Percentiles rank a stretch among this genome's conserved stretches.
Conservation (phyloP, 1,284 basidiomycete species). For the Agaricales sp. region DNA sequence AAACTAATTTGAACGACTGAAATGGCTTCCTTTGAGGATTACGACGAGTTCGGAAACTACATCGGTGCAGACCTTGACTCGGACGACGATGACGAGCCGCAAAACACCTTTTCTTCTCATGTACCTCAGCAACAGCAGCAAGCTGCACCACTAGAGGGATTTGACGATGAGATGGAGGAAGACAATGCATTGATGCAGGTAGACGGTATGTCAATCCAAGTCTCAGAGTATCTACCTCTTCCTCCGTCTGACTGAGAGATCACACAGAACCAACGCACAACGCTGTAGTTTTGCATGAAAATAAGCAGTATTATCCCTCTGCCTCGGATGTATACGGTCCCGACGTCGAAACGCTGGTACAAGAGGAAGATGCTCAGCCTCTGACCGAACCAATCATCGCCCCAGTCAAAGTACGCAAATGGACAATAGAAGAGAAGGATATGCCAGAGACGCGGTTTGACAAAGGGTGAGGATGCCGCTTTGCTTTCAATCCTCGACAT, state of each 20-base stretch:
- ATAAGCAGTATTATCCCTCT: slow-evolving; percentile 96
- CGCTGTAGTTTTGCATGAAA: slow-evolving; percentile 89
- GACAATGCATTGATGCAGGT: slow-evolving; percentile 67
- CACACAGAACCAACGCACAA: slow-evolving; percentile 61
- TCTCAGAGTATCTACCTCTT: slow-evolving; percentile 12
- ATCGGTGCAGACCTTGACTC: slow-evolving; percentile 90
- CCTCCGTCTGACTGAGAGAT: slow-evolving; percentile 10
- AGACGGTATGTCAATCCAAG: slow-evolving; percentile 47
- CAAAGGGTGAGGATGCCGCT: slow-evolving; percentile 72
- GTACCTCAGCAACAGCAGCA: slow-evolving; percentile 23
- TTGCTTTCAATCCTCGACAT: slow-evolving; percentile 4
- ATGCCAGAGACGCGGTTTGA: slow-evolving; percentile 91
- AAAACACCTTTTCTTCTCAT: slow-evolving; percentile 32
- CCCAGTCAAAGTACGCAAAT: slow-evolving; percentile 88
- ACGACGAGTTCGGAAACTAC: slow-evolving; percentile 93
- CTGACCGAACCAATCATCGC: slow-evolving; percentile 93
- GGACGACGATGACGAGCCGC: slow-evolving; percentile 67
- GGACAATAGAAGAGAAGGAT: slow-evolving; percentile 87
- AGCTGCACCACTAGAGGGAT: slow-evolving; percentile 62
- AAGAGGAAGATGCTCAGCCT: slow-evolving; percentile 97
- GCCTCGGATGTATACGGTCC: slow-evolving; percentile 89
- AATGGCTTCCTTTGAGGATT: slow-evolving; percentile 80
- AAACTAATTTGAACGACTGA: no score
- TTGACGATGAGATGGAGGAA: slow-evolving; percentile 47
- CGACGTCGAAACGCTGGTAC: slow-evolving; percentile 93